These are phyloP conservation scores for Fusarium stilboides DNA, from an alignment of 2,329 filamentous ascomycete genomes.

Conservation along the genomic window DNA sequence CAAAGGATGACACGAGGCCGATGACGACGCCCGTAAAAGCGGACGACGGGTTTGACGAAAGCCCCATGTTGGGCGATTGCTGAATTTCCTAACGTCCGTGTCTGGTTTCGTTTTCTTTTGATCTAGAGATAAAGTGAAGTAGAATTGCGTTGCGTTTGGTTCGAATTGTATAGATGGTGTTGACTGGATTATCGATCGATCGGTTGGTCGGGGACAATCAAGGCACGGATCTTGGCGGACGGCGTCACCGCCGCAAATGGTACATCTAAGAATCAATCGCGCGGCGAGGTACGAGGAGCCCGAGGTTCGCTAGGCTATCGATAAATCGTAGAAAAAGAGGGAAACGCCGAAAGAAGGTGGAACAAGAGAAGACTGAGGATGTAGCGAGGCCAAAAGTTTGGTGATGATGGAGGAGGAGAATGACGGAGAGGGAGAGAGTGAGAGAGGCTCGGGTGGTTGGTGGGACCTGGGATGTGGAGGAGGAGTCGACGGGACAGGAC, in stretches of 20 bases:
- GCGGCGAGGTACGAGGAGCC: conserved; percentile 27
- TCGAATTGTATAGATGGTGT: conserved; percentile 34
- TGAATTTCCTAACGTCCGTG: neutral
- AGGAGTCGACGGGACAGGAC: conserved; percentile 17
- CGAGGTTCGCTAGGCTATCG: conserved; percentile 11
- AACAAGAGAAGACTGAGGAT: conserved; percentile 16
- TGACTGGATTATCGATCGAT: conserved; percentile 40
- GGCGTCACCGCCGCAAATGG: conserved; percentile 51
- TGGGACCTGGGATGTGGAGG: conserved; percentile 40
- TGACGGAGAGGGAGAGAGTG: conserved; percentile 36
- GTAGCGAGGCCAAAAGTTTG: conserved; percentile 24
- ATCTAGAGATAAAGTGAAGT: conserved; percentile 1
- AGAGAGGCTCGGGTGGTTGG: conserved; percentile 37
- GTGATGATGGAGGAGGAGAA: conserved; percentile 28
- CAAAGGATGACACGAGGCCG: conserved; percentile 93
- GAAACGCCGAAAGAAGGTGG: conserved; percentile 30
- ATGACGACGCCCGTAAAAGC: conserved; percentile 87
- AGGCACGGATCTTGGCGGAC: conserved; percentile 46
- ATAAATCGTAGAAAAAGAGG: conserved; percentile 15
- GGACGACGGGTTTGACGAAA: conserved; percentile 57
- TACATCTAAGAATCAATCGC: conserved; percentile 50
- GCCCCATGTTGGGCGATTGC: conserved; percentile 49
- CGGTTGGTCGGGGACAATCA: conserved; percentile 38
- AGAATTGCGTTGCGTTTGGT: conserved; percentile 37
- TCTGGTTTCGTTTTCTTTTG: conserved; percentile 1